Evolutionary conservation across 345 rosid species (phyloP).

Genomic region (Rhodomyrtus tomentosa): DNA sequence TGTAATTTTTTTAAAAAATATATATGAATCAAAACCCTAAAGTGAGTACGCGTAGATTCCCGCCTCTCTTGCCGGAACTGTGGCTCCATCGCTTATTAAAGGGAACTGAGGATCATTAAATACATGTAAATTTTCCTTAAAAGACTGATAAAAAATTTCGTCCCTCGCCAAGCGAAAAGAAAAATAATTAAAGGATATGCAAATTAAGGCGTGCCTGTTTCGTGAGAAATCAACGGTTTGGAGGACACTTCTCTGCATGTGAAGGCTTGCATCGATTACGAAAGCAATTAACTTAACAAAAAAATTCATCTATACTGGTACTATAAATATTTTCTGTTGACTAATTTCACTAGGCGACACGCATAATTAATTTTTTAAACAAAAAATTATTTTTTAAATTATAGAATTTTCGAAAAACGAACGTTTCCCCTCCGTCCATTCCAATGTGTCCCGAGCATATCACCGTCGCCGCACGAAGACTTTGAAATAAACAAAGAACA

Average conservation of each 20-base stretch:
- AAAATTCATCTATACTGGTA: not conserved
- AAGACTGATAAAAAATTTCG: too few species aligned
- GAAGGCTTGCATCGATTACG: not conserved
- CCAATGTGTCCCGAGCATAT: not conserved
- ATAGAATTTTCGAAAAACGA: not conserved
- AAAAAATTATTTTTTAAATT: not conserved
- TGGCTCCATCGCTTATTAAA: too few species aligned
- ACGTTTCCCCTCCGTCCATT: not conserved
- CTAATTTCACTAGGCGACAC: not conserved
- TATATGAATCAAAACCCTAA: too few species aligned
- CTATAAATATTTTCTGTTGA: too few species aligned
- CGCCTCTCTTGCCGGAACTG: too few species aligned
- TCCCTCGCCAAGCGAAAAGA: too few species aligned
- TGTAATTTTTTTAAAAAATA: too few species aligned
- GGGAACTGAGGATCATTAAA: too few species aligned
- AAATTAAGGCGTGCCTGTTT: not conserved
- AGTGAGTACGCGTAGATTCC: too few species aligned
- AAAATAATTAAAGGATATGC: too few species aligned
- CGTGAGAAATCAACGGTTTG: accelerated
- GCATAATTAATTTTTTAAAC: not conserved
- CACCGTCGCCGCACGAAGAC: not conserved
- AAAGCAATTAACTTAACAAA: not conserved
- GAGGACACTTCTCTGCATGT: not conserved
- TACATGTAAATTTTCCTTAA: too few species aligned
- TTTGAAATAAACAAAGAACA: not conserved